These are phyloP conservation scores for Zygotorulaspora florentina DNA, from an alignment of 805 yeast species.

Conservation along the genomic window DNA sequence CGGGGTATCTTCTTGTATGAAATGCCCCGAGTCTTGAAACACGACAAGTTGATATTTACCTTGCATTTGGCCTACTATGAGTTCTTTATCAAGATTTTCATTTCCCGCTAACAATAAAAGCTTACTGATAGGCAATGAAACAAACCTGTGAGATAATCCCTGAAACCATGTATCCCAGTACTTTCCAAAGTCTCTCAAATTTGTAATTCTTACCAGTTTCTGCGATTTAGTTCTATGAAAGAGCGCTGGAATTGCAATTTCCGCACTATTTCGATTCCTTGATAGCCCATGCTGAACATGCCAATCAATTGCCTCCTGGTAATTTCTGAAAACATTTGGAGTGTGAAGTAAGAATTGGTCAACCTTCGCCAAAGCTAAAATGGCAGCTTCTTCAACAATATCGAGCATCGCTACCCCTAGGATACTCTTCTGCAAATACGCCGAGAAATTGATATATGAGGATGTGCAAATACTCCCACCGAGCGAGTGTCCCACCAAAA, in stretches of 20 bases:
- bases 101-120: slow-evolving; percentile 81
- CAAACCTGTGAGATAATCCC: slow-evolving; percentile 55
- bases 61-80: slow-evolving; percentile 97
- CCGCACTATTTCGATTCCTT: slow-evolving; percentile 58
- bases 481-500: slow-evolving; percentile 82
- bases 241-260: slow-evolving; percentile 71
- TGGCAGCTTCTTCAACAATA: slow-evolving; percentile 91
- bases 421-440: slow-evolving; percentile 30
- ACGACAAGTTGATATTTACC: slow-evolving; percentile 90
- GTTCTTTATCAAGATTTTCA: slow-evolving; percentile 76
- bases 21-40: slow-evolving; percentile 81
- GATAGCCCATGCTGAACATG: slow-evolving; percentile 57
- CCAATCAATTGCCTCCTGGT: slow-evolving; percentile 73
- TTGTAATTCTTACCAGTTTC: slow-evolving; percentile 55
- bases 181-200: slow-evolving; percentile 54
- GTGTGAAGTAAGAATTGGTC: slow-evolving; percentile 57
- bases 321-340: slow-evolving; percentile 54
- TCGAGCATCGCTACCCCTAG: slow-evolving; percentile 78
- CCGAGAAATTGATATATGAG: slow-evolving; percentile 35
- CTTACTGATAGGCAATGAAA: slow-evolving; percentile 53
- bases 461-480: slow-evolving; percentile 84
- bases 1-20: slow-evolving; percentile 91
- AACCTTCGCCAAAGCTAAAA: slow-evolving; percentile 64
- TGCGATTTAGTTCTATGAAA: slow-evolving; percentile 33
- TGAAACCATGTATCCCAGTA: slow-evolving; percentile 85